phyloP scores from a whole-genome alignment of 148 eudicot genomes.

The Silene uniflora region DNA sequence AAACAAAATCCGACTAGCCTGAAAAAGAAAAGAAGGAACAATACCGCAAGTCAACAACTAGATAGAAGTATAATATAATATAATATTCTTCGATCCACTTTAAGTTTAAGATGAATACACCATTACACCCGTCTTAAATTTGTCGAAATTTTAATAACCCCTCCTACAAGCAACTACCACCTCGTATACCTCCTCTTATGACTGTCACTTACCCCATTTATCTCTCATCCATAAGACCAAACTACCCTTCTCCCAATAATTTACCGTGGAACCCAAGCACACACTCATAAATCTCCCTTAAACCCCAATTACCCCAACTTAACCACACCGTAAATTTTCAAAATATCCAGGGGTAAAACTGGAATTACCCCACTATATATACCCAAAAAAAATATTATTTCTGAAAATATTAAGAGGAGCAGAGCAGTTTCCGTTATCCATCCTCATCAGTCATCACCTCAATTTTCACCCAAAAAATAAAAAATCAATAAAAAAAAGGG shows the following conservation, averaged over 20 bases:
- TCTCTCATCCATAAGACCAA: not conserved
- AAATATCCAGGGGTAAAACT: not conserved
- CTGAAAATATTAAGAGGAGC: constrained; percentile 4
- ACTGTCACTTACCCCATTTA: not conserved
- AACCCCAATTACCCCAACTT: not conserved
- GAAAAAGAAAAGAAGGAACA: no score
- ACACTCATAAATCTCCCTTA: not conserved
- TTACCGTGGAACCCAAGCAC: constrained; percentile 1
- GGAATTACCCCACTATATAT: not conserved
- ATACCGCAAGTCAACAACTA: no score
- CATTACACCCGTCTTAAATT: no score
- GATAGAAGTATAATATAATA: no score
- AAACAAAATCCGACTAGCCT: no score
- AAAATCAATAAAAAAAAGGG: not conserved
- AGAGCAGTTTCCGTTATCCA: constrained; percentile 68
- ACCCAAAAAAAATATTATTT: not conserved
- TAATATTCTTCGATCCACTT: no score
- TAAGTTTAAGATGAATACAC: no score
- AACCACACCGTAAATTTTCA: not conserved
- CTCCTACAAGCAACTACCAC: not conserved
- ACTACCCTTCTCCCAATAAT: not conserved
- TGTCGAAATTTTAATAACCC: no score
- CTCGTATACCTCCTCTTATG: not conserved
- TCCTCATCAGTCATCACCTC: constrained; percentile 12
- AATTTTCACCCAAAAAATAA: not conserved